Evolutionary conservation across 1,284 basidiomycete genomes (phyloP), one percentile per base, ranked within the genome.

Genomic region (Malassezia furfur): DNA sequence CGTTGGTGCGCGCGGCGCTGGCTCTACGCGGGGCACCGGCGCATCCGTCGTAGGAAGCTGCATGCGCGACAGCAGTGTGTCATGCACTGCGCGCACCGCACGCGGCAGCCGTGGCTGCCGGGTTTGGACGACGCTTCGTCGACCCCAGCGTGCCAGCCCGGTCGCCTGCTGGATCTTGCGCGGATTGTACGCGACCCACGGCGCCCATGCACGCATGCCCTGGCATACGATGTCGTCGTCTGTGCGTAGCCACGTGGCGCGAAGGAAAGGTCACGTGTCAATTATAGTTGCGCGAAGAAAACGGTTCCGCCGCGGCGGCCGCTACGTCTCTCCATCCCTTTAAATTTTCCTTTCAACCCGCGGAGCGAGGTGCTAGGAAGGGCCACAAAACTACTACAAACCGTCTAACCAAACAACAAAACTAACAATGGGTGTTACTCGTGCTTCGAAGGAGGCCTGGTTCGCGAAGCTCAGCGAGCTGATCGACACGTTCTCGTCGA

Each of bases 381-480:
- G 66, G 64, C 58, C 5, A 30, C 14, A 34, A 2, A 19, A 34
- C 25, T 7, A 28, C 25, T 28, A 28, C 25, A 28, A 28, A 28
- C 7, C 25, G 25, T 28, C 25, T 28, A 28, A 28, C 25, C 25
- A 28, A 28, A 3, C 25, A 28, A 30, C 12, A n/a, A 17, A 47
- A 48, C 45, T 40, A 47, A 39, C 35, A 82, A 96, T 96, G 91
- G 91, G 90, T 83, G 86, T 81, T 66, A 83, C 84, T 79, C 85
- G 88, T 67, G 83, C 85, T 76, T 86, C 90, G 75, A 96, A 96
- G 82, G 86, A 87, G 73, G 67, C 84, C 40, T 99, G 96, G 84
- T 96, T 98, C 78, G 79, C 78, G 67, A 94, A 93, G 81, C 85
- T 98, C 78, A 88, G 86, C 81, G 86, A 89, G 76, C 85, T 96